Evolutionary conservation across 257 asterid genomes (phyloP).

Genomic region (Plectranthus barbatus): DNA sequence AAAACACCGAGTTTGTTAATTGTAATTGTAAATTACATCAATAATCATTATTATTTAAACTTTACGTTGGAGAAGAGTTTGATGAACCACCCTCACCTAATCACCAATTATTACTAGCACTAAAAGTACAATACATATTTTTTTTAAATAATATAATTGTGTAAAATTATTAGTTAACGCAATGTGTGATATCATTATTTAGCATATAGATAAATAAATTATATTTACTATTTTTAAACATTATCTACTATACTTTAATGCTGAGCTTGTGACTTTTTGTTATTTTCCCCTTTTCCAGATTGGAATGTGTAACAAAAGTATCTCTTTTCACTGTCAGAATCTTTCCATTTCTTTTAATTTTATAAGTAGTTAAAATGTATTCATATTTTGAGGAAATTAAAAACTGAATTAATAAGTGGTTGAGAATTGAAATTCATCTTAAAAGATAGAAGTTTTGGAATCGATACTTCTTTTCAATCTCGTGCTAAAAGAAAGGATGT

Average conservation of each 20-base stretch:
- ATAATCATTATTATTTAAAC: not conserved
- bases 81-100: constrained; percentile 12
- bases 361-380: too few relatives aligned
- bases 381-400: too few relatives aligned
- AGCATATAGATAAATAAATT: not conserved
- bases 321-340: constrained; percentile 6
- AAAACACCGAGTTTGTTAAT: not conserved
- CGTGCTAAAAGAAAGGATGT: too few relatives aligned
- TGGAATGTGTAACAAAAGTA: not conserved
- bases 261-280: constrained; percentile 16
- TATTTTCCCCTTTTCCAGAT: constrained; percentile 25
- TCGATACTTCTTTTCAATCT: too few relatives aligned
- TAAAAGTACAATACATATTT: not conserved
- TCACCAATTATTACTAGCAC: not conserved
- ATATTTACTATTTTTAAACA: not conserved
- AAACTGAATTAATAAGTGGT: too few relatives aligned
- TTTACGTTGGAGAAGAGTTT: constrained; percentile 1
- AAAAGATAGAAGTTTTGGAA: too few relatives aligned
- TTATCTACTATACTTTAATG: not conserved
- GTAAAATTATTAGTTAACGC: too few relatives aligned
- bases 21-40: not conserved
- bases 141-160: too few relatives aligned
- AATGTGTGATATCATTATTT: too few relatives aligned
- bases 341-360: not conserved
- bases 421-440: too few relatives aligned